Evolutionary conservation across 768 basidiomycete genomes (phyloP), one percentile per base, ranked within the genome.

Genomic region (Podaxis sp.): DNA sequence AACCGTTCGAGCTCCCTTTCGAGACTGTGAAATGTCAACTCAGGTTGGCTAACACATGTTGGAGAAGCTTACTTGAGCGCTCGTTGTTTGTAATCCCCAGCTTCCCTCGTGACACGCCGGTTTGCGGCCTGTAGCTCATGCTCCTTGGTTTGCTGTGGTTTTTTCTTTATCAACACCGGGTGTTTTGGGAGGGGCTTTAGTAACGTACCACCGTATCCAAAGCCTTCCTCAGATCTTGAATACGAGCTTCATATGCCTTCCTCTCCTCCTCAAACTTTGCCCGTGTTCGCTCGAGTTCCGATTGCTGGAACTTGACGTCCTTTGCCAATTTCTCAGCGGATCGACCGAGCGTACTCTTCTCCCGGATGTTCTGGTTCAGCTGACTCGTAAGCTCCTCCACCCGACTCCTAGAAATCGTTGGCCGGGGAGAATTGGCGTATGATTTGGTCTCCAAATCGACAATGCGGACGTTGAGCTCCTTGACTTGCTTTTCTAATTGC

Each of bases 361-460:
- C 83, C 65, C 79, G 82, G 55, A 75, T 78, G n/a, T 77, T 74
- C 68, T 84, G 82, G 44, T 77, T 78, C 7, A 89, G 79, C 70
- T 87, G 85, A 52, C 73, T 84, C 4, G 83, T 81, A 62, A 92
- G 81, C 67, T 93, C 92, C 65, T 92, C 90, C 19, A 92, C 86
- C 30, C 87, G 83, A 59, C 79, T 84, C 44, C 87, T 79, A 52
- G 86, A 82, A 0, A 78, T 78, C 4, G 81, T 76, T 2, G 86
- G 80, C 39, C 87, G 82, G 13, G 88, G 84, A n/a, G 84, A 81
- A 66, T 76, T 88, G 11, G 85, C 73, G 65, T 92, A 87, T 4
- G 91, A 88, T 69, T 81, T 89, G 1, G 92, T 91, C 72, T 93
- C 92, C 17, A 94, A 80, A 69, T 94, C 93, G 8, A 92, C 86